Conservation (phyloP, 176 grass and related monocot genomes). For the Puya raimondii region DNA sequence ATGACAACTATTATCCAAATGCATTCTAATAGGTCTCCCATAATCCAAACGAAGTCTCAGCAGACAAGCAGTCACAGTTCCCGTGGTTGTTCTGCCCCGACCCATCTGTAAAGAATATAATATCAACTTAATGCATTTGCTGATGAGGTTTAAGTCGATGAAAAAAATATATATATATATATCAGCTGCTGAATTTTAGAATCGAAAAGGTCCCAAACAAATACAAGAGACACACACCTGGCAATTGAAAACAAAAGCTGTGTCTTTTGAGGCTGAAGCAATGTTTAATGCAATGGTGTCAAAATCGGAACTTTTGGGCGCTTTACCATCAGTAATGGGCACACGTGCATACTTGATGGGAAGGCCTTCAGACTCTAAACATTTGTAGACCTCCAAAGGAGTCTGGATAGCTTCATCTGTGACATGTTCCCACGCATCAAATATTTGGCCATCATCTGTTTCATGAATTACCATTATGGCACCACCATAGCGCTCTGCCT, state of each 20-base stretch:
- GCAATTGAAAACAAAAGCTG: slow-evolving; percentile 94
- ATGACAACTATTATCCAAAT: slow-evolving; percentile 26
- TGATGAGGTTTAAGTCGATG: background rate
- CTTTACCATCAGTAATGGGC: slow-evolving; percentile 98
- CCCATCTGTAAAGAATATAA: slow-evolving; percentile 68
- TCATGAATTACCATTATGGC: slow-evolving; percentile 97
- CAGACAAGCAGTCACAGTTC: slow-evolving; percentile 91
- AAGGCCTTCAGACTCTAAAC: slow-evolving; percentile 74
- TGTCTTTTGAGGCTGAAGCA: slow-evolving; percentile 50
- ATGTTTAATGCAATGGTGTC: slow-evolving; percentile 78
- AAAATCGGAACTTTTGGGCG: slow-evolving; percentile 97
- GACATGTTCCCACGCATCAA: slow-evolving; percentile 88
- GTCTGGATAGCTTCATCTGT: slow-evolving; percentile 75
- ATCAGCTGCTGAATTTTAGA: background rate
- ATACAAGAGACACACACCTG: slow-evolving; percentile 41
- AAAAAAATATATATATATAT: background rate
- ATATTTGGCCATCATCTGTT: slow-evolving; percentile 76
- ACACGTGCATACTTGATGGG: slow-evolving; percentile 87
- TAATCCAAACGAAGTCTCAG: slow-evolving; percentile 73
- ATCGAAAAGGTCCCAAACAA: background rate
- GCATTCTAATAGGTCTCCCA: slow-evolving; percentile 74
- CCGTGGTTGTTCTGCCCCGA: slow-evolving; percentile 89
- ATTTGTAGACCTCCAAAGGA: slow-evolving; percentile 83
- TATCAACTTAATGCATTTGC: slow-evolving; percentile 5
- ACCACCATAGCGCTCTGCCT: slow-evolving; percentile 62